These are phyloP conservation scores for Butyriboletus appendiculatus DNA, from an alignment of 1,284 basidiomycete species.

Conservation along the genomic window DNA sequence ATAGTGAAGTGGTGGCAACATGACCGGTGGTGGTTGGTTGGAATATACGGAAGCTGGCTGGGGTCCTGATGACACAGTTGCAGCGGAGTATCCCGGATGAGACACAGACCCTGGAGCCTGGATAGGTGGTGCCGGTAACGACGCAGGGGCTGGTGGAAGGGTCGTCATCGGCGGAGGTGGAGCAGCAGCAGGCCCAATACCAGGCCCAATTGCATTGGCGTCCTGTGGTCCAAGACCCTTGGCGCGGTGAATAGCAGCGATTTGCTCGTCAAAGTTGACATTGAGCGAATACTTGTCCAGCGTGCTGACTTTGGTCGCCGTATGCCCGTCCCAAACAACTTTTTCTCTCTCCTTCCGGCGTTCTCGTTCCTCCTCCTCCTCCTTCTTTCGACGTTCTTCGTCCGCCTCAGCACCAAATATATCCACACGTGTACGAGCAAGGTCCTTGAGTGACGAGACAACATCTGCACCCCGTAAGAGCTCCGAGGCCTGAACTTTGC, in stretches of 20 bases:
- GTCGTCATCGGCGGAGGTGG: slow-evolving; percentile 60
- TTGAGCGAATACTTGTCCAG: slow-evolving; percentile 89
- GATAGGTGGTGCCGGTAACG: slow-evolving; percentile 62
- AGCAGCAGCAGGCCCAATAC: slow-evolving; percentile 75
- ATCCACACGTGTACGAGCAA: slow-evolving; percentile 91
- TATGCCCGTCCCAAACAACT: slow-evolving; percentile 96
- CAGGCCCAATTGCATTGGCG: slow-evolving; percentile 74
- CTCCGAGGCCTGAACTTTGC: slow-evolving; percentile 89
- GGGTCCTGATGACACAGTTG: slow-evolving; percentile 77
- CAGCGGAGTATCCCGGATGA: slow-evolving; percentile 62
- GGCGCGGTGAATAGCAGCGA: slow-evolving; percentile 88
- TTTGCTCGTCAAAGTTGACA: slow-evolving; percentile 93
- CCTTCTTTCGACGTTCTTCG: slow-evolving; percentile 81
- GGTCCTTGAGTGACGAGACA: slow-evolving; percentile 85
- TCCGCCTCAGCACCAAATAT: slow-evolving; percentile 92
- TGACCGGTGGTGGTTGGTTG: slow-evolving; percentile 62
- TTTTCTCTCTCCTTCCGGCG: slow-evolving; percentile 85
- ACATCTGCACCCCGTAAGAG: slow-evolving; percentile 90
- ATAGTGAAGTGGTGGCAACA: slow-evolving; percentile 81
- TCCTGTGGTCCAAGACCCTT: slow-evolving; percentile 87
- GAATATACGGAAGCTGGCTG: slow-evolving; percentile 73
- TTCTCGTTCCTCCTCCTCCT: slow-evolving; percentile 82
- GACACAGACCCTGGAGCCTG: slow-evolving; percentile 41
- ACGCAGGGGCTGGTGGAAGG: slow-evolving; percentile 64
- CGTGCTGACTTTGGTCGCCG: slow-evolving; percentile 85